Percentiles rank a stretch among this genome's conserved stretches.
phyloP scores from a whole-genome alignment of 345 rosid genomes.

The Adansonia digitata region DNA sequence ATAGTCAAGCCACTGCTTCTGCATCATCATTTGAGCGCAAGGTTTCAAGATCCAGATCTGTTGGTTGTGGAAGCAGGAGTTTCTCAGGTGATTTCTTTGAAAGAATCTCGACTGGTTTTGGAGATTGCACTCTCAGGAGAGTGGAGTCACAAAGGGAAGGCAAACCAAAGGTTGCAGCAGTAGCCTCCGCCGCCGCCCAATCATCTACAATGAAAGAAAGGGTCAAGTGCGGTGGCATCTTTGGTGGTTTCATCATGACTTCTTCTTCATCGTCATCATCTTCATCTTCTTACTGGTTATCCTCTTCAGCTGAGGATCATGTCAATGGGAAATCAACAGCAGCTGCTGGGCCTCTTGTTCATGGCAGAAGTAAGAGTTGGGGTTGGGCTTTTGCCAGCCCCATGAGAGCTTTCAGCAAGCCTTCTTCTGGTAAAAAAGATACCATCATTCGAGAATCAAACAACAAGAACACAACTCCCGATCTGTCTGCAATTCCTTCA shows the following conservation, averaged over 20 bases:
- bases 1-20: slow-evolving; percentile 37
- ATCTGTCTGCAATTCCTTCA: slow-evolving; percentile 68
- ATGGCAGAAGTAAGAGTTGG: slow-evolving; percentile 61
- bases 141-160: slow-evolving; percentile 98
- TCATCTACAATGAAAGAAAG: slow-evolving; percentile 56
- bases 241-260: slow-evolving; percentile 83
- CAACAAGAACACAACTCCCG: slow-evolving; percentile 37
- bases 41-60: slow-evolving; percentile 99
- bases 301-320: slow-evolving; percentile 45
- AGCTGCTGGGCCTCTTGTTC: slow-evolving; percentile 24
- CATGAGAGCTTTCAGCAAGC: slow-evolving; percentile 77
- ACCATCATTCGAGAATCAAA: slow-evolving; percentile 31
- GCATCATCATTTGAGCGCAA: slow-evolving; percentile 71
- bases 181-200: slow-evolving; percentile 1
- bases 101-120: slow-evolving; percentile 93
- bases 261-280: slow-evolving; percentile 76
- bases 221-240: slow-evolving; percentile 88
- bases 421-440: slow-evolving; percentile 42
- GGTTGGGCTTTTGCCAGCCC: slow-evolving; percentile 94
- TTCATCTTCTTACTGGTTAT: slow-evolving; percentile 64
- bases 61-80: slow-evolving; percentile 97
- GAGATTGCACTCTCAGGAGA: slow-evolving; percentile 90
- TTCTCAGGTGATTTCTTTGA: slow-evolving; percentile 97
- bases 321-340: slow-evolving; percentile 39
- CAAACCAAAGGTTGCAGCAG: slow-evolving; percentile 26